phyloP scores from a whole-genome alignment of 1,139 yeast species.

The Yamadazyma conglobata region DNA sequence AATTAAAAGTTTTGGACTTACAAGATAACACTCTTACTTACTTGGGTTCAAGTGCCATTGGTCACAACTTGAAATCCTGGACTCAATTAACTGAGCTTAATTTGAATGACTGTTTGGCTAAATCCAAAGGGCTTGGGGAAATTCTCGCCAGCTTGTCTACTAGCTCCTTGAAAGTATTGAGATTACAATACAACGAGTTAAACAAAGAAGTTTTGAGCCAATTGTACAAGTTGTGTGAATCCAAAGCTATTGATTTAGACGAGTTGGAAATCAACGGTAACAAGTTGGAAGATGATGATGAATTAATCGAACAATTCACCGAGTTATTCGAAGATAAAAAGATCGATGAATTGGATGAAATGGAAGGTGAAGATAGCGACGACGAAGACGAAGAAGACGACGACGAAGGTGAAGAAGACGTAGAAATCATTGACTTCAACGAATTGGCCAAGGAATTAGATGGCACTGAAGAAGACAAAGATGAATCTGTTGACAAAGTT shows the following conservation, averaged over 20 bases:
- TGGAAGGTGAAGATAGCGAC: constrained; percentile 86
- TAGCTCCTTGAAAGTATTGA: constrained; percentile 51
- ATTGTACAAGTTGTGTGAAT: constrained; percentile 50
- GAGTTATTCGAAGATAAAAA: constrained; percentile 70
- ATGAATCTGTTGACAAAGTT: constrained; percentile 52
- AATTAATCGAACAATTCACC: constrained; percentile 29
- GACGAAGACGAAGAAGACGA: constrained; percentile 75
- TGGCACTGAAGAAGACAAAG: constrained; percentile 28
- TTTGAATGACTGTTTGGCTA: constrained; percentile 84
- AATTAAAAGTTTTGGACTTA: constrained; percentile 70
- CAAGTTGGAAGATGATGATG: constrained; percentile 55
- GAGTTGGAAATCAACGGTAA: constrained; percentile 87
- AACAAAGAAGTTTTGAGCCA: constrained; percentile 59
- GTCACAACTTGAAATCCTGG: constrained; percentile 47
- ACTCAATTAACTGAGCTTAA: constrained; percentile 65
- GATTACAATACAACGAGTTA: constrained; percentile 87
- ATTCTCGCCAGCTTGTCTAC: constrained; percentile 45
- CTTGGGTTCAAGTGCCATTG: constrained; percentile 53
- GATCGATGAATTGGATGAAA: constrained; percentile 86
- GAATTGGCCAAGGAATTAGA: constrained; percentile 60
- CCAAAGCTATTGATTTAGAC: constrained; percentile 59
- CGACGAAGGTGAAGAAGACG: constrained; percentile 53
- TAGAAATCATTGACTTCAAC: constrained; percentile 51
- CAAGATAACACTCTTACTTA: constrained; percentile 93
- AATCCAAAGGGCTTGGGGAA: constrained; percentile 65